Evolutionary conservation across 2,329 filamentous ascomycete species (phyloP).

Genomic region (Pyricularia sp.): DNA sequence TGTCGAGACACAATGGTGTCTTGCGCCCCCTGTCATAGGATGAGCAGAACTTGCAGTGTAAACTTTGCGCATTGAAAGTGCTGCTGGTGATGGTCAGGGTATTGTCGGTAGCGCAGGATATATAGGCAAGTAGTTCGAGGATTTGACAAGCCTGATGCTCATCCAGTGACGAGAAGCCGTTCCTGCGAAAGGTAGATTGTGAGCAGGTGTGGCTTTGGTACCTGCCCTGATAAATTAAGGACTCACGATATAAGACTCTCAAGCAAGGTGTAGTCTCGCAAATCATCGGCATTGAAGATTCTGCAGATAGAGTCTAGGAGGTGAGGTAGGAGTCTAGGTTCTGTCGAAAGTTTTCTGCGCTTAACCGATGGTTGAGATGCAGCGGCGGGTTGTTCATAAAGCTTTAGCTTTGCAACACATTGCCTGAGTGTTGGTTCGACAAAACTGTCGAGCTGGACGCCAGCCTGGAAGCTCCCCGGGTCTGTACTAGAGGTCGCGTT

Average conservation of each 20-base stretch:
- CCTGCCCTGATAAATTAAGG: neutral
- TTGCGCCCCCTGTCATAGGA: neutral
- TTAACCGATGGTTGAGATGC: constrained; percentile 8
- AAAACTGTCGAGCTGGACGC: constrained; percentile 10
- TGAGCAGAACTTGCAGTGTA: constrained; percentile 1
- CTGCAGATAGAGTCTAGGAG: constrained; percentile 6
- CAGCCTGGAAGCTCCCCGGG: neutral
- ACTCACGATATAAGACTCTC: constrained; percentile 5
- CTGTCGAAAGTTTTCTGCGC: constrained; percentile 10
- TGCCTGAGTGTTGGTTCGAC: constrained; percentile 10
- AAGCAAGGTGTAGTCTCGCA: neutral
- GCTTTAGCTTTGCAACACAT: constrained; percentile 8
- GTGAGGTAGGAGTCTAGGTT: constrained; percentile 1
- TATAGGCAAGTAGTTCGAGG: constrained; percentile 39
- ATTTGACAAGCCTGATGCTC: constrained; percentile 15
- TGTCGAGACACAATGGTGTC: constrained; percentile 12
- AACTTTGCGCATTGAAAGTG: constrained; percentile 9
- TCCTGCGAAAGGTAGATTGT: constrained; percentile 1
- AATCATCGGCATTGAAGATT: constrained; percentile 4
- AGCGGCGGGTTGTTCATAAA: neutral
- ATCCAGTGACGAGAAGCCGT: constrained; percentile 12
- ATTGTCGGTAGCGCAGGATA: constrained; percentile 45
- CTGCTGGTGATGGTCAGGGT: constrained; percentile 22
- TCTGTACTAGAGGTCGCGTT: constrained; percentile 6
- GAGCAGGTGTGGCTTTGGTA: neutral